These are phyloP conservation scores for Rheum nobile DNA, from an alignment of 148 eudicot species.

Conservation along the genomic window DNA sequence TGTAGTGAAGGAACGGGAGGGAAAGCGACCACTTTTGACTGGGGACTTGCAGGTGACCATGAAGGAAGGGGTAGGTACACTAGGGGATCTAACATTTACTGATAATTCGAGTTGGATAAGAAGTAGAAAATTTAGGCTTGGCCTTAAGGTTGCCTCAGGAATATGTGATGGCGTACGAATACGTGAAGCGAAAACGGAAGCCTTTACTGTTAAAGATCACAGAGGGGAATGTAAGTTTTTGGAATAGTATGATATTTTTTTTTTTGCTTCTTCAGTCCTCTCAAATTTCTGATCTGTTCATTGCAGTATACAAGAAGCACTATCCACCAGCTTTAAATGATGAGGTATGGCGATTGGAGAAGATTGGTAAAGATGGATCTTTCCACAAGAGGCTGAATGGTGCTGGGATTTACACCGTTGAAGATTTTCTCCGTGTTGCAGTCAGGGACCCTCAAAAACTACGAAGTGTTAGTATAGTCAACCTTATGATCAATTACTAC, in stretches of 20 bases:
- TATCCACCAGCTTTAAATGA: slow-evolving; percentile 89
- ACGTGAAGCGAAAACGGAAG: slow-evolving; percentile 94
- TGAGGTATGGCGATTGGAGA: slow-evolving; percentile 98
- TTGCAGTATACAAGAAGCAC: slow-evolving; percentile 98
- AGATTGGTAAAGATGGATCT: slow-evolving; percentile 97
- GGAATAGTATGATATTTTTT: neutral
- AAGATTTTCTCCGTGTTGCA: slow-evolving; percentile 88
- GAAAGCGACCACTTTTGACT: slow-evolving; percentile 73
- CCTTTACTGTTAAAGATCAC: slow-evolving; percentile 91
- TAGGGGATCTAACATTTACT: slow-evolving; percentile 88
- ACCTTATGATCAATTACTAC: neutral
- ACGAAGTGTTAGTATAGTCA: slow-evolving; percentile 53
- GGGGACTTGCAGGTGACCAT: slow-evolving; percentile 82
- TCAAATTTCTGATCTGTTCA: too few relatives aligned
- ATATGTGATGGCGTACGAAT: slow-evolving; percentile 61
- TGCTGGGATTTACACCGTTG: slow-evolving; percentile 49
- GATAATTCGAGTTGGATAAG: slow-evolving; percentile 97
- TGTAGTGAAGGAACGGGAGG: slow-evolving; percentile 90
- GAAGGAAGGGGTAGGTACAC: slow-evolving; percentile 90
- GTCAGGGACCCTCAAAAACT: slow-evolving; percentile 70
- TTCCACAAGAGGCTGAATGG: slow-evolving; percentile 81
- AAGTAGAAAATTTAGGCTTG: slow-evolving; percentile 87
- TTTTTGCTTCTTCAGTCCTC: too few relatives aligned
- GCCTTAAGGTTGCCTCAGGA: slow-evolving; percentile 70
- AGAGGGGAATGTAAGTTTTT: slow-evolving; percentile 78